Conservation (phyloP, 768 basidiomycete species). For the Boletus vinaceobasis region DNA sequence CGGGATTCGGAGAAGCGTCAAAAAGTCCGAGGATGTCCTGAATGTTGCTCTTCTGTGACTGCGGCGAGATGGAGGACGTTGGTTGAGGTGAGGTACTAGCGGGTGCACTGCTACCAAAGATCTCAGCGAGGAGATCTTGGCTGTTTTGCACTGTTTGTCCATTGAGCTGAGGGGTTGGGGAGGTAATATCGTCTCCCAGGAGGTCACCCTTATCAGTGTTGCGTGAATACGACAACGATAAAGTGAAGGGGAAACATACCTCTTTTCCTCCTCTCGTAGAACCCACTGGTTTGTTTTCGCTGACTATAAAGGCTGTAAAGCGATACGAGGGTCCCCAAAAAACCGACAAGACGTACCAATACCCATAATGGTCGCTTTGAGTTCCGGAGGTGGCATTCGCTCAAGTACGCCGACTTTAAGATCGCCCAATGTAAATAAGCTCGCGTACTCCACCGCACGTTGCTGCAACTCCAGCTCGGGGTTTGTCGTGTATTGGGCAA, state of each 20-base stretch:
- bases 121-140: slow-evolving; percentile 88
- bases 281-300: slow-evolving; percentile 95
- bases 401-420: slow-evolving; percentile 83
- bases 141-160: slow-evolving; percentile 54
- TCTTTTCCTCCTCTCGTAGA: slow-evolving; percentile 79
- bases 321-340: not conserved
- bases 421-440: slow-evolving; percentile 75
- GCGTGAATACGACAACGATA: not conserved
- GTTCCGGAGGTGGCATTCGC: slow-evolving; percentile 97
- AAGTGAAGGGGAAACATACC: slow-evolving; percentile 35
- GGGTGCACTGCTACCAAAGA: slow-evolving; percentile 64
- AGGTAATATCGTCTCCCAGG: slow-evolving; percentile 69
- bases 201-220: slow-evolving; percentile 58
- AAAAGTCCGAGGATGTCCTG: slow-evolving; percentile 94
- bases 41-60: slow-evolving; percentile 57
- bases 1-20: slow-evolving; percentile 44
- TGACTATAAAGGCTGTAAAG: slow-evolving; percentile 49
- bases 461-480: slow-evolving; percentile 95
- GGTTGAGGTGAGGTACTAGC: slow-evolving; percentile 32
- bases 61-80: slow-evolving; percentile 39
- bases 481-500: slow-evolving; percentile 81
- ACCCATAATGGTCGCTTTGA: slow-evolving; percentile 96
- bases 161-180: slow-evolving; percentile 41
- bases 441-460: slow-evolving; percentile 91
- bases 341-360: slow-evolving; percentile 52